Base-by-base conservation (phyloP, 1,284 basidiomycete species). In the Pisolithus thermaeus region DNA sequence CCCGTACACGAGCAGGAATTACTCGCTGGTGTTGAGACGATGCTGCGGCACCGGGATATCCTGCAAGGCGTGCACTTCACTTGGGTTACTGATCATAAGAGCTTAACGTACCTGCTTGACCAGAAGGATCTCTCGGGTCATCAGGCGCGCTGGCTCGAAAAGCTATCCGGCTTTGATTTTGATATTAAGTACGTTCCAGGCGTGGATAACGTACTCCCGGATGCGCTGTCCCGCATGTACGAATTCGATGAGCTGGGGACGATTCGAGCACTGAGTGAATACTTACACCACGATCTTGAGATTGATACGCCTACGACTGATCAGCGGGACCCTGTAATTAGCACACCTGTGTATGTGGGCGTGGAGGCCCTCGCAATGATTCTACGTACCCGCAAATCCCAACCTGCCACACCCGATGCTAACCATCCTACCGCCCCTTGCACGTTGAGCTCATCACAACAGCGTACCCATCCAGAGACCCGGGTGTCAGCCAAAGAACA, bases 71-170 rank as follows among this genome's bases (percentile, higher is more conserved):
- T 39, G 0, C 36, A 50, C 0, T 74, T 76, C 37, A 48, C 36
- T 0, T 68, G 71, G 62, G 48, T 63, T 4, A 74, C 69, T 0
- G 71, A 76, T 49, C 70, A 76, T 37, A 68, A 70, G 20, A 63
- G 65, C 0, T 52, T 74, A 0, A 59, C 66, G 3, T 61, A 67
- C 44, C 43, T 75, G 0, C 36, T 62, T 3, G 53, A 57, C 0
- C 72, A 76, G 47, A 62, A 63, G 35, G 59, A 66, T 7, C 42
- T 74, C 22, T 67, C 67, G 0, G 58, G 63, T 0, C 52, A 63
- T 1, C 71, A 75, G 46, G 69, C 67, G 0, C 50, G 61, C 0
- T 76, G 74, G 75, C 7, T 74, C 0, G 71, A 74, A 2, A 60
- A 59, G 11, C 18, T 59, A 1, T 43, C 51, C 0, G 38, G 55